These are phyloP conservation scores for Penicillium sp. DNA, from an alignment of 2,329 filamentous ascomycete genomes.

Conservation along the genomic window DNA sequence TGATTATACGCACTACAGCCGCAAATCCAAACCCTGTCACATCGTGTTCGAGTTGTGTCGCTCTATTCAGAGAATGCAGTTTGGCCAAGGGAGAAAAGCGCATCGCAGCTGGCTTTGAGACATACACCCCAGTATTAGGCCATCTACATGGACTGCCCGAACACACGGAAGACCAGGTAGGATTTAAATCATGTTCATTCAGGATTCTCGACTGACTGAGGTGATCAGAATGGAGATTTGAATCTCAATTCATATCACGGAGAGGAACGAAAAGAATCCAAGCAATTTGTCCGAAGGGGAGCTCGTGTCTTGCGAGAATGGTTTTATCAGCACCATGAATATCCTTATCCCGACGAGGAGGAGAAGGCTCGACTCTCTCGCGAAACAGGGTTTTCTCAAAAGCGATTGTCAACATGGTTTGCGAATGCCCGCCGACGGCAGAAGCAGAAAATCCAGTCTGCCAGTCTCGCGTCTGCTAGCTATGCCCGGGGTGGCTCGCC, in stretches of 20 bases:
- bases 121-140: slow-evolving; percentile 49
- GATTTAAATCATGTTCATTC: background rate
- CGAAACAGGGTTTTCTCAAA: slow-evolving; percentile 50
- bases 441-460: slow-evolving; percentile 34
- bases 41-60: slow-evolving; percentile 55
- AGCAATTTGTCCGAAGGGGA: slow-evolving; percentile 49
- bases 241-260: background rate
- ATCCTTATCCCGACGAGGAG: slow-evolving; percentile 53
- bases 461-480: slow-evolving; percentile 21
- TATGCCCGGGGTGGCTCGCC: slow-evolving; percentile 46
- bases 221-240: background rate
- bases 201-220: background rate
- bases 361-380: slow-evolving; percentile 45
- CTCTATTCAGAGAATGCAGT: slow-evolving; percentile 54
- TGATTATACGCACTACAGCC: slow-evolving; percentile 50
- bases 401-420: slow-evolving; percentile 54
- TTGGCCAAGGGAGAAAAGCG: slow-evolving; percentile 50
- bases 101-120: slow-evolving; percentile 50
- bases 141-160: slow-evolving; percentile 54
- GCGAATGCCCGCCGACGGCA: slow-evolving; percentile 54
- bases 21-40: slow-evolving; percentile 53
- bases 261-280: slow-evolving; percentile 28
- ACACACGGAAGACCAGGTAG: slow-evolving; percentile 27
- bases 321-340: slow-evolving; percentile 49
- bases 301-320: slow-evolving; percentile 49